These are phyloP conservation scores for Tephrocybe sp. DNA, from an alignment of 768 basidiomycete species.

Conservation along the genomic window DNA sequence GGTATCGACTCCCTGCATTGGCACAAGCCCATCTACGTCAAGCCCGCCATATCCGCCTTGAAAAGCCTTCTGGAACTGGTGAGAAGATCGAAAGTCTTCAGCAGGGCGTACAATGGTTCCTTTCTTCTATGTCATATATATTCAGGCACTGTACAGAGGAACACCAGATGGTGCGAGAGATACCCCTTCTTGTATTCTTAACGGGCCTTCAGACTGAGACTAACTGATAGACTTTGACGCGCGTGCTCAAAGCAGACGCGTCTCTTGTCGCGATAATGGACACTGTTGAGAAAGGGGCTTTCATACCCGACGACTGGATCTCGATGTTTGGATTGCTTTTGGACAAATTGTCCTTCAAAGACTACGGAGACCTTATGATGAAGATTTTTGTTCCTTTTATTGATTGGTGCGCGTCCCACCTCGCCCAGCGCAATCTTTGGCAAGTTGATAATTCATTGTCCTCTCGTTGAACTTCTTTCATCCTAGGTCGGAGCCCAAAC, in stretches of 20 bases:
- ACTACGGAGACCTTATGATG: not conserved
- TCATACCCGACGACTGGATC: conserved; percentile 7
- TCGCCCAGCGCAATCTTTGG: not conserved
- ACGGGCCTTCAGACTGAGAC: not conserved
- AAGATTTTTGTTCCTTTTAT: conserved; percentile 1
- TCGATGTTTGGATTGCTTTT: conserved; percentile 7
- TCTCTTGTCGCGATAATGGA: conserved; percentile 4
- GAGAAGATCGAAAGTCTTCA: not conserved
- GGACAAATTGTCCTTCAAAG: not conserved
- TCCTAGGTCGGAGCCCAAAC: conserved; percentile 2
- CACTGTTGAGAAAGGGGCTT: not conserved
- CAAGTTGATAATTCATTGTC: no score
- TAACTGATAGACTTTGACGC: not conserved
- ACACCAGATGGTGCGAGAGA: not conserved
- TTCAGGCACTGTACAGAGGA: not conserved
- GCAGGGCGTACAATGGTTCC: conserved; percentile 1
- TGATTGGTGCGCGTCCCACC: not conserved
- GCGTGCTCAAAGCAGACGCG: not conserved
- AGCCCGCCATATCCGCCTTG: conserved; percentile 2
- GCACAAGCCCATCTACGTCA: not conserved
- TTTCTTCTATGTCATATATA: conserved; percentile 3
- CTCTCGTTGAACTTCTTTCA: not conserved
- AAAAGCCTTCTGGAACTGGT: not conserved
- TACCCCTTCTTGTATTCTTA: not conserved
- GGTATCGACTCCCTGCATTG: not conserved